Conservation (phyloP, 2,329 filamentous ascomycete genomes). For the Aspergillus luchuensis region DNA sequence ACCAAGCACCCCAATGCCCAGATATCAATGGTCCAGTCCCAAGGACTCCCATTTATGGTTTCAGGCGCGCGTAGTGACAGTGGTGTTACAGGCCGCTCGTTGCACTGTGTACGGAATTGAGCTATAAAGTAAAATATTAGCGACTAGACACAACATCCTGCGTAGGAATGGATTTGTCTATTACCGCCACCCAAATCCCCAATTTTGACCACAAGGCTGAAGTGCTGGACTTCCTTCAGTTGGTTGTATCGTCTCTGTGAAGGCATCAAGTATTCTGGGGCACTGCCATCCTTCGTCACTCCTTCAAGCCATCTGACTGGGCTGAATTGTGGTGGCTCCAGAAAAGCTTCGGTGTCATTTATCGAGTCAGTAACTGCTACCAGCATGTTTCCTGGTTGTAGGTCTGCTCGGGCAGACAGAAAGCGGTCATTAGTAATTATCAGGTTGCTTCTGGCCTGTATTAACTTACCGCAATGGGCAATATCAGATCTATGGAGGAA, state of each 20-base stretch:
- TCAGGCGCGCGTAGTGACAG: slow-evolving; percentile 24
- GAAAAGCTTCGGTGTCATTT: neutral
- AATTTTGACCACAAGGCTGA: slow-evolving; percentile 22
- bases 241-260: slow-evolving; percentile 20
- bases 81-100: slow-evolving; percentile 17
- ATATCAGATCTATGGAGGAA: slow-evolving; percentile 21
- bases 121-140: neutral
- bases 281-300: slow-evolving; percentile 17
- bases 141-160: neutral
- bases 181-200: slow-evolving; percentile 28
- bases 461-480: slow-evolving; percentile 24
- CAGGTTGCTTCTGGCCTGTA: too few relatives aligned
- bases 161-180: neutral
- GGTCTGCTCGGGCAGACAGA: slow-evolving; percentile 11
- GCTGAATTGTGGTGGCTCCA: slow-evolving; percentile 20
- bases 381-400: slow-evolving; percentile 27
- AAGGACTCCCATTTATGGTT: slow-evolving; percentile 16
- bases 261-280: slow-evolving; percentile 23
- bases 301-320: slow-evolving; percentile 25
- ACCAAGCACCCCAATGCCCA: slow-evolving; percentile 29
- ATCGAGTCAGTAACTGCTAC: too few relatives aligned
- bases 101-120: slow-evolving; percentile 9
- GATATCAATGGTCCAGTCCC: slow-evolving; percentile 23
- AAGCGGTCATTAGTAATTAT: too few relatives aligned
- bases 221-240: slow-evolving; percentile 18